Evolutionary conservation across 2,329 filamentous ascomycete genomes (phyloP), one percentile per base, ranked within the genome.

Genomic region (Pseudopithomyces maydicus): DNA sequence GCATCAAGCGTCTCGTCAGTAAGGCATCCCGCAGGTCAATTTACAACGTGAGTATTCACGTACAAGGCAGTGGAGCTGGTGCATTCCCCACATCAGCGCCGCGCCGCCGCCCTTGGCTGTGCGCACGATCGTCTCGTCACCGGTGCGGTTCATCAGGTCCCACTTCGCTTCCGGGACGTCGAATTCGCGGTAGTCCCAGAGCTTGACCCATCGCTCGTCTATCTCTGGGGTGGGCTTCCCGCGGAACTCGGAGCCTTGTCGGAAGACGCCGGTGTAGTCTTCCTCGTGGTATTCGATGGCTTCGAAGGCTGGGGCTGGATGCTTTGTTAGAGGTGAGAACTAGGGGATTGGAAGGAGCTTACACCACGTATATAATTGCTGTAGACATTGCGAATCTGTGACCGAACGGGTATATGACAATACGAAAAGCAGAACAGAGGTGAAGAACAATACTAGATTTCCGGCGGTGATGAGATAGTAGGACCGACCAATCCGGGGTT

Each of bases 131-230:
- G 10, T 36, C 8, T 32, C 15, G 32, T 47, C 45, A n/a, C 17
- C 32, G 19, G 45, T 47, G 45, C 32, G 45, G 45, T 47, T 47
- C 45, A 47, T 12, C 4, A 20, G 32, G 5, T n/a, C 6, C 32
- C 45, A 47, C 7, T 33, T 32, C 6, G 29, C 20, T 14, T 47
- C 45, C 2, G 45, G 32, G 4, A 47, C 32, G 45, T 47, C 45
- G 12, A 47, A 47, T 23, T 47, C 45, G 19, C 32, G 45, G 45
- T 47, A 47, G 29, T 47, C 45, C 45, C 45, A 47, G 29, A 47
- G 45, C 45, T 36, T 36, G 17, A 47, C 17, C 45, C 45, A 47
- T 36, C n/a, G 45, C 32, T 36, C 45, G 32, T 47, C 45, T 5
- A 47, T 17, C 19, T 47, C 45, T 6, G 32, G 45, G 12, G 45